phyloP scores from a whole-genome alignment of 192 early-diverging fungal genomes.

The Coemansia sp. region DNA sequence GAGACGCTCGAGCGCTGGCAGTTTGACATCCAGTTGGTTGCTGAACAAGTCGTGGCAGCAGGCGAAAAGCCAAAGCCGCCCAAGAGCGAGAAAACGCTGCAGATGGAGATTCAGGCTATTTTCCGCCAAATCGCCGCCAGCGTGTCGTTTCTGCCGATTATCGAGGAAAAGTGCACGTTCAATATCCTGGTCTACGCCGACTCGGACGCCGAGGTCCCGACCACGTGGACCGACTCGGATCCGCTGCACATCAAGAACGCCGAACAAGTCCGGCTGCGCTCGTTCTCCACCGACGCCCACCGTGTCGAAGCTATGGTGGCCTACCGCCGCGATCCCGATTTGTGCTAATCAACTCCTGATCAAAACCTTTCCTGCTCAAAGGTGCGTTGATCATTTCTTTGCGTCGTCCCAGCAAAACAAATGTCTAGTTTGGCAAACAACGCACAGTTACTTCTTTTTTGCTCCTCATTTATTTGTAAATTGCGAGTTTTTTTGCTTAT shows the following conservation, averaged over 20 bases:
- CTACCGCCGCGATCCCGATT: slow-evolving; percentile 69
- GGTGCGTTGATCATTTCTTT: too few relatives aligned
- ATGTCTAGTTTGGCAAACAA: too few relatives aligned
- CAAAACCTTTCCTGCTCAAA: too few relatives aligned
- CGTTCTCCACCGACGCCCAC: slow-evolving; percentile 82
- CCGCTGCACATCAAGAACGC: slow-evolving; percentile 77
- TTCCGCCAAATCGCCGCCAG: slow-evolving; percentile 89
- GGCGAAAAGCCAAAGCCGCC: slow-evolving; percentile 24
- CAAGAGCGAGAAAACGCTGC: slow-evolving; percentile 52
- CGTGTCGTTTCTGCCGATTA: slow-evolving; percentile 86
- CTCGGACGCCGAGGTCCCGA: slow-evolving; percentile 80
- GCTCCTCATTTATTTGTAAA: slow-evolving; percentile 2
- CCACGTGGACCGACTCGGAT: slow-evolving; percentile 82
- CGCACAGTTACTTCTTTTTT: background rate
- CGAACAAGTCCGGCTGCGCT: slow-evolving; percentile 80
- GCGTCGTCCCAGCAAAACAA: too few relatives aligned
- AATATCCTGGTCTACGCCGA: slow-evolving; percentile 89
- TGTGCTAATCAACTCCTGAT: slow-evolving; percentile 20
- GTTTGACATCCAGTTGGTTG: slow-evolving; percentile 81
- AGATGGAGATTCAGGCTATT: slow-evolving; percentile 81
- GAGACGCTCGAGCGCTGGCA: slow-evolving; percentile 92
- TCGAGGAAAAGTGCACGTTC: slow-evolving; percentile 89
- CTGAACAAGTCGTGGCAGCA: slow-evolving; percentile 26
- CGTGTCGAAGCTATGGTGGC: slow-evolving; percentile 84
- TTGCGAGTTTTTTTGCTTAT: slow-evolving; percentile 4